These are phyloP conservation scores for Ustilago bromivora DNA, from an alignment of 1,284 basidiomycete species.

Conservation along the genomic window DNA sequence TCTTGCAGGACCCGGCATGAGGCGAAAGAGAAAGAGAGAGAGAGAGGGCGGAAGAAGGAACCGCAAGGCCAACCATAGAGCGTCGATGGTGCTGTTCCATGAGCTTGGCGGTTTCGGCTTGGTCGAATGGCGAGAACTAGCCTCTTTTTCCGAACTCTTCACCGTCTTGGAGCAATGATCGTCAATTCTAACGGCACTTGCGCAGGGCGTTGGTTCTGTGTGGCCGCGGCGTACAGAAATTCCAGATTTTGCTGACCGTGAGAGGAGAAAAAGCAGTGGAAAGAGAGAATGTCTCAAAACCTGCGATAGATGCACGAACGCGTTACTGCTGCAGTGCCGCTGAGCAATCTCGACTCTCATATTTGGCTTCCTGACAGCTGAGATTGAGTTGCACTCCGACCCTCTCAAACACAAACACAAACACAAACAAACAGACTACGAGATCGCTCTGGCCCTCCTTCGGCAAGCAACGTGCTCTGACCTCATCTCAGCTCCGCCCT, in stretches of 20 bases:
- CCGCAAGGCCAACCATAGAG: not conserved
- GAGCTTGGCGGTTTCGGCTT: not conserved
- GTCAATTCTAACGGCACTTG: constrained; percentile 6
- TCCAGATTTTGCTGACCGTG: not conserved
- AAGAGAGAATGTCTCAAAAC: constrained; percentile 14
- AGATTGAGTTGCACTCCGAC: not conserved
- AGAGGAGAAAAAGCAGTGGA: not conserved
- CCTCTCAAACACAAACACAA: not conserved
- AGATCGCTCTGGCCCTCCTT: not conserved
- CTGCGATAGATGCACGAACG: constrained; percentile 10
- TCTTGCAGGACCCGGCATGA: not conserved
- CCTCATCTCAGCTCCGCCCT: not conserved
- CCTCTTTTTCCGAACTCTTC: not conserved
- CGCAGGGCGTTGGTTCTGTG: not conserved
- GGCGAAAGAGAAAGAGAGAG: too few relatives aligned
- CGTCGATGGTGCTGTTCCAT: not conserved
- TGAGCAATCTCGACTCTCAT: not conserved
- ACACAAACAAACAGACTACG: not conserved
- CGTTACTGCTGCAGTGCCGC: not conserved
- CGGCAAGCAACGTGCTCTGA: not conserved
- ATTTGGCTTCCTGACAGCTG: not conserved
- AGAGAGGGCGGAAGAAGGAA: not conserved
- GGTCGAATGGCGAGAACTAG: not conserved
- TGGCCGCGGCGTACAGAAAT: not conserved
- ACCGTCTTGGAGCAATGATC: not conserved